Base-by-base conservation (phyloP, 192 early-diverging fungal genomes). In the Gryganskiella cystojenkinii region DNA sequence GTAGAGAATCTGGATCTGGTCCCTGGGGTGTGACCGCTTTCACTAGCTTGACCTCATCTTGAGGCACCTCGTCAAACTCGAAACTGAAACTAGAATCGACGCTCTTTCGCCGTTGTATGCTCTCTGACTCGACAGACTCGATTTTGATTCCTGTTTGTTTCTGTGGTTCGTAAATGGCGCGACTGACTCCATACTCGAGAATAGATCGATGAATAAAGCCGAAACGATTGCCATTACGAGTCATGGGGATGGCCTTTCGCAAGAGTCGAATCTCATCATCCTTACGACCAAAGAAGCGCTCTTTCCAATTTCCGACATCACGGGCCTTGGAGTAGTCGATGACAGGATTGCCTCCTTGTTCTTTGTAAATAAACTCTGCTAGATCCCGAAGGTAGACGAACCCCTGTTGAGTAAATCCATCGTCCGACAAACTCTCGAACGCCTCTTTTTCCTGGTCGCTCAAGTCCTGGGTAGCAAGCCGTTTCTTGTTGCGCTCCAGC, bases 171-270 rank as follows among this genome's bases (percentile, higher is more conserved):
- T 50, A 62, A 6, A 62, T 11, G 3, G 47, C 46, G 11, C 46
- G 61, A 8, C 30, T 19, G n/a, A 62, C 17, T 19, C 45, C 27
- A 27, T 62, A 62, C 33, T 62, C 61, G n/a, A 51, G 47, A 3
- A 62, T n/a, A 1, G 61, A 62, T 4, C 61, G 25, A 10, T 62
- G 61, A 5, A 62, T 35, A 22, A 62, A 62, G 3, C n/a, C 28
- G 20, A 24, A 35, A 19, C 34, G 31, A 25, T 9, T 17, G 6
- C 49, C 49, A 1, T 20, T 17, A 13, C 49, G 49, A 10, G 49
- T 51, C 49, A 51, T 27, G 22, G 49, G 49, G 5, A 10, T 17
- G 1, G 49, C 10, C 13, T 51, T 25, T 17, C 19, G 49, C 20
- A 51, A 24, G 22, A 51, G 22, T 24, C 6, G 19, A 0, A 24